Evolutionary conservation across 768 basidiomycete species (phyloP), one percentile per base, ranked within the genome.

Genomic region (Cytidiella melzeri): DNA sequence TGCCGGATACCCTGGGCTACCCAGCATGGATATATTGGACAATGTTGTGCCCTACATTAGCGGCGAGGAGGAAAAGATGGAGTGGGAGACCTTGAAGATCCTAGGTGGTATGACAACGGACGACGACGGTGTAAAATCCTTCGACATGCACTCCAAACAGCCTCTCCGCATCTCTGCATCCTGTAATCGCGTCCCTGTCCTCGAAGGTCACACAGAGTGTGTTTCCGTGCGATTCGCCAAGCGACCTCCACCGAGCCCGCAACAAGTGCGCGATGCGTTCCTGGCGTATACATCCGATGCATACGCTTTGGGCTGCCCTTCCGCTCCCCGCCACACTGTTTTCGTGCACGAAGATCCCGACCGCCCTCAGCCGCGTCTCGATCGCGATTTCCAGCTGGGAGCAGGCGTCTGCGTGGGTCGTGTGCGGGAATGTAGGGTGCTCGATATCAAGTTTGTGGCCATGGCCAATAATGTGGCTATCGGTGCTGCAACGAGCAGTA

Each of bases 71-170:
- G 96, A 98, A 64, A 99, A 98, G 66, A 92, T 98, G 56, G 95
- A 99, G 65, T 99, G 96, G 96, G 96, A 99, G 71, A 86, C 91
- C 5, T 78, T 88, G 59, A 99, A 98, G 73, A 99, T 99, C 60
- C 81, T 99, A 19, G 95, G 96, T 20, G 92, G 85, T 2, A 59
- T 97, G 49, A 59, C 72, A 2, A 71, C 77, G 21, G 81, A 83
- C 48, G 81, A 83, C 48, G 69, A 74, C 26, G 78, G 76, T 2
- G 55, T 64, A 4, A 78, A 76, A 50, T 60, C 77, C 10, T 98
- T 96, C 65, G 94, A 96, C 63, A 84, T 91, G 79, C 92, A 92
- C 68, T 69, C 81, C 0, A 62, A 62, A n/a, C 73, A 81, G 36
- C 91, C 92, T 0, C 72, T 99, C n/a, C 83, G 84, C 48, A 80